Conservation (phyloP, 768 basidiomycete genomes). For the Lactifluus volemus region DNA sequence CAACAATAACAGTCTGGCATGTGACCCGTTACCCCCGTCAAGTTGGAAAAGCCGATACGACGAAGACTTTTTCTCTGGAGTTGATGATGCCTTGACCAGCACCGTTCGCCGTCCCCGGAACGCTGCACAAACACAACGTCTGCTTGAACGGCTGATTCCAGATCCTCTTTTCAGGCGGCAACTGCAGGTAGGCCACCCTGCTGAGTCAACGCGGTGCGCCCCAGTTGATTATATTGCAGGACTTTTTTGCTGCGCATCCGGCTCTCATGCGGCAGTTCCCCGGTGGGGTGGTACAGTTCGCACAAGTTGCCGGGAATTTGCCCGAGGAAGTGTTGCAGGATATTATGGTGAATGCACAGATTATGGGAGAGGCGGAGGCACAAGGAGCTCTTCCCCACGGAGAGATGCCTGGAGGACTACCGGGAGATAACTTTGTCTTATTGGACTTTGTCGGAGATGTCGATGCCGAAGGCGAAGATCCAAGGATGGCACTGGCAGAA, state of each 20-base stretch:
- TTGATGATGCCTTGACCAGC: slow-evolving; percentile 42
- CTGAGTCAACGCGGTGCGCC: not conserved
- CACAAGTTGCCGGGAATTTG: slow-evolving; percentile 16
- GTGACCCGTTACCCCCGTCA: slow-evolving; percentile 80
- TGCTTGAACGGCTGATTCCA: slow-evolving; percentile 48
- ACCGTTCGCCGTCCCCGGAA: slow-evolving; percentile 26
- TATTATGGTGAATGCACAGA: slow-evolving; percentile 7
- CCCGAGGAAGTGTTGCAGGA: slow-evolving; percentile 18
- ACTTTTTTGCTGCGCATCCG: slow-evolving; percentile 49
- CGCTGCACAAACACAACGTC: slow-evolving; percentile 41
- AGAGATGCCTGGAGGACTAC: slow-evolving; percentile 17
- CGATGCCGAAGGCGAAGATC: not conserved
- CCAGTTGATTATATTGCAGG: slow-evolving; percentile 24
- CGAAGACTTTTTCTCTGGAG: slow-evolving; percentile 60
- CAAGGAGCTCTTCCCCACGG: slow-evolving; percentile 12
- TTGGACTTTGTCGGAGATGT: slow-evolving; percentile 8
- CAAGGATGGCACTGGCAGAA: not conserved
- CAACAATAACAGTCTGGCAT: slow-evolving; percentile 51
- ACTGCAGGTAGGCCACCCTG: slow-evolving; percentile 34
- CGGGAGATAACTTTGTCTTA: slow-evolving; percentile 19
- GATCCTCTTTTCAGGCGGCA: slow-evolving; percentile 50
- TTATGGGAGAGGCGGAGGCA: slow-evolving; percentile 15
- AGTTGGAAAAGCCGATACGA: slow-evolving; percentile 56
- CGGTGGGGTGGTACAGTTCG: slow-evolving; percentile 51
- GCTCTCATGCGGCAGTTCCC: slow-evolving; percentile 48